Conservation (phyloP, 192 early-diverging fungal genomes). For the Backusella sp. region DNA sequence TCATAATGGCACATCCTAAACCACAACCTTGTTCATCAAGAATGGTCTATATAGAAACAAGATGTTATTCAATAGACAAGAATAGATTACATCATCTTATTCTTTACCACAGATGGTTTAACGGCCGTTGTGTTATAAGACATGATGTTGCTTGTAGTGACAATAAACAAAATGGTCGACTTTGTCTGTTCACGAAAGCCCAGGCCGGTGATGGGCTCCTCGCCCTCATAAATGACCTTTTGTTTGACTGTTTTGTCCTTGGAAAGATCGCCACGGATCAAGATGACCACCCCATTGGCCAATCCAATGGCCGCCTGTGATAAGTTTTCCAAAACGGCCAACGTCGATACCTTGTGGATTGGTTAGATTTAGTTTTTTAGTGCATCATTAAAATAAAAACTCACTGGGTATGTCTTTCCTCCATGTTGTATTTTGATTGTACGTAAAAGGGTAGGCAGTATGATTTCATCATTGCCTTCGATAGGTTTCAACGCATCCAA, state of each 20-base stretch:
- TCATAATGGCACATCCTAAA: slow-evolving; percentile 71
- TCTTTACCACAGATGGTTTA: slow-evolving; percentile 29
- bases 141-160: slow-evolving; percentile 61
- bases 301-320: slow-evolving; percentile 91
- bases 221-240: slow-evolving; percentile 79
- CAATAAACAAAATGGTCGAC: slow-evolving; percentile 64
- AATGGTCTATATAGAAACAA: slow-evolving; percentile 27
- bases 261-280: slow-evolving; percentile 80
- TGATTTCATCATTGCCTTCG: slow-evolving; percentile 39
- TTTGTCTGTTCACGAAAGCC: slow-evolving; percentile 71
- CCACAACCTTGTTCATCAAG: slow-evolving; percentile 87
- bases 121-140: slow-evolving; percentile 56
- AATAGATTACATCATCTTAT: background rate
- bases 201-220: slow-evolving; percentile 83
- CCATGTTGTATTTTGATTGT: slow-evolving; percentile 66
- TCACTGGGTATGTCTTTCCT: slow-evolving; percentile 65
- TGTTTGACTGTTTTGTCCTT: slow-evolving; percentile 76
- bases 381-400: background rate
- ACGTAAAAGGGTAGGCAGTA: slow-evolving; percentile 57
- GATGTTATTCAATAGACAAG: too few relatives aligned
- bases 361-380: background rate
- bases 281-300: slow-evolving; percentile 86
- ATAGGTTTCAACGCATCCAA: slow-evolving; percentile 46
- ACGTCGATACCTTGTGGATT: slow-evolving; percentile 45
- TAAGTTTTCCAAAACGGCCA: slow-evolving; percentile 76